Percentiles rank a stretch among this genome's conserved stretches.
phyloP scores from a whole-genome alignment of 169 alveolate species.

The Neospora caninum region DNA sequence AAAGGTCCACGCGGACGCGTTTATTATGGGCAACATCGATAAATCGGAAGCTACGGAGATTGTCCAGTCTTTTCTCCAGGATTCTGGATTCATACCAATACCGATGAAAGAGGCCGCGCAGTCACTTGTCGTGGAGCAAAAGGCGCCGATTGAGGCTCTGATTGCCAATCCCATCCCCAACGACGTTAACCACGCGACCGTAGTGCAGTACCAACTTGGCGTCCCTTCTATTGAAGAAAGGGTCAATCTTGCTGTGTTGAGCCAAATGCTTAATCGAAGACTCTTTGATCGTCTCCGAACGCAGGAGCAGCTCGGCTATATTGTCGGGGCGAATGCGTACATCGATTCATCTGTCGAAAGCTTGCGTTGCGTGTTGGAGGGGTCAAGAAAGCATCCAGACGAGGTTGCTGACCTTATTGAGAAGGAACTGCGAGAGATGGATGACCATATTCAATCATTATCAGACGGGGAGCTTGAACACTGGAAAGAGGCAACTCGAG shows the following conservation, averaged over 20 bases:
- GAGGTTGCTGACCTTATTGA: conserved; percentile 66
- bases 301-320: conserved; percentile 71
- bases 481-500: conserved; percentile 66
- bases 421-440: conserved; percentile 34
- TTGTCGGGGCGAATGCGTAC: conserved; percentile 66
- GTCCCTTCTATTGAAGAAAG: conserved; percentile 71
- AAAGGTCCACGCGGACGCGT: conserved; percentile 66
- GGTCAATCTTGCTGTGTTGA: conserved; percentile 64
- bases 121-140: conserved; percentile 68
- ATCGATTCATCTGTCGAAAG: conserved; percentile 59
- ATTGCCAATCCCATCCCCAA: conserved; percentile 67
- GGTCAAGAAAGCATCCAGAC: conserved; percentile 65
- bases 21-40: conserved; percentile 69
- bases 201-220: conserved; percentile 69
- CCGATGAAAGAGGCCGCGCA: conserved; percentile 52
- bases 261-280: conserved; percentile 61
- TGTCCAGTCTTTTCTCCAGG: conserved; percentile 49
- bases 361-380: conserved; percentile 65
- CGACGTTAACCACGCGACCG: conserved; percentile 66
- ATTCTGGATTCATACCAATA: conserved; percentile 57
- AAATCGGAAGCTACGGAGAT: conserved; percentile 35
- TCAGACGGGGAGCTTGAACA: conserved; percentile 62
- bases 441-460: conserved; percentile 45
- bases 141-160: conserved; percentile 56
- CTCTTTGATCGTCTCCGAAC: conserved; percentile 69